Evolutionary conservation across 208 protist species (phyloP).

Genomic region (Crithidia brevicula): DNA sequence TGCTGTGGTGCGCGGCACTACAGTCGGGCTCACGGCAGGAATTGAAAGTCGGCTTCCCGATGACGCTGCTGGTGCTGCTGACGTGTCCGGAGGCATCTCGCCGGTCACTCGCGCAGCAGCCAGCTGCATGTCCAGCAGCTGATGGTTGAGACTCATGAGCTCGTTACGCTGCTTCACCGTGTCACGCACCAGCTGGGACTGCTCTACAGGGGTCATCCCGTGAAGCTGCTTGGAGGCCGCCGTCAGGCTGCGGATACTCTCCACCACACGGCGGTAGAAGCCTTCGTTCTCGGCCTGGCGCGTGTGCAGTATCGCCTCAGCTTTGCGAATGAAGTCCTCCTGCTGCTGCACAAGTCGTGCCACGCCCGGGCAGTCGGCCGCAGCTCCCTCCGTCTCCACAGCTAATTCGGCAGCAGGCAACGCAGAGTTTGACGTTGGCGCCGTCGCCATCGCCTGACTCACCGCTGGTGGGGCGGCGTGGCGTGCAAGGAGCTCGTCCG

Average conservation of each 20-base stretch:
- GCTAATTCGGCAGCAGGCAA: background rate
- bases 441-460: background rate
- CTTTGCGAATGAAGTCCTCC: constrained; percentile 48
- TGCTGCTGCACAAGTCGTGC: constrained; percentile 42
- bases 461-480: constrained; percentile 16
- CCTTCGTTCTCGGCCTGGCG: constrained; percentile 55
- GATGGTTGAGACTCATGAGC: constrained; percentile 65
- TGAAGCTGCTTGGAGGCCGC: constrained; percentile 25
- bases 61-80: background rate
- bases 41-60: background rate
- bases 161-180: constrained; percentile 77
- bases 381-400: background rate
- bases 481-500: constrained; percentile 52
- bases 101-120: constrained; percentile 34
- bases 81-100: background rate
- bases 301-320: constrained; percentile 42
- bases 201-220: constrained; percentile 59
- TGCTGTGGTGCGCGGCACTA: no score
- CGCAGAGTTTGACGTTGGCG: no score
- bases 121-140: constrained; percentile 73
- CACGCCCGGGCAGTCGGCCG: constrained; percentile 11
- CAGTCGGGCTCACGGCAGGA: background rate
- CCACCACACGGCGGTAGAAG: constrained; percentile 52
- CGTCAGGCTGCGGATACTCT: constrained; percentile 30
- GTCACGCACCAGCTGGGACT: constrained; percentile 62